Evolutionary conservation across 495 filamentous ascomycete species (phyloP).

Genomic region (Massariosphaeria phaeospora): DNA sequence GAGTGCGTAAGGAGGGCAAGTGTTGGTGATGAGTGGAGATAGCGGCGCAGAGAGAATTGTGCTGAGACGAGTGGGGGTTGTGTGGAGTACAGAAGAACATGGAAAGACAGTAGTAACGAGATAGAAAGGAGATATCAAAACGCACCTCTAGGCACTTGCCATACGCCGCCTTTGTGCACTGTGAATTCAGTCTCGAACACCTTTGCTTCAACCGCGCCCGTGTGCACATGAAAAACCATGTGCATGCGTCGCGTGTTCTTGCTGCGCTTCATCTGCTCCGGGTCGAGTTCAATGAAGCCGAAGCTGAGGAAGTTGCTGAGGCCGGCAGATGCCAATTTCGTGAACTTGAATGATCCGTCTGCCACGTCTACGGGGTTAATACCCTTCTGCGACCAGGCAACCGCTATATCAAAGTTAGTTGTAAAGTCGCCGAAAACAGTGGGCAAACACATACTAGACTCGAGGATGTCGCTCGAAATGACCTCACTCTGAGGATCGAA

Average conservation of each 20-base stretch:
- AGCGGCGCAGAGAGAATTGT: background rate
- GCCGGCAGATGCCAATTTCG: conserved; percentile 65
- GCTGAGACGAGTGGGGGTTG: background rate
- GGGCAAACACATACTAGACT: conserved; percentile 47
- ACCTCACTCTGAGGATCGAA: conserved; percentile 52
- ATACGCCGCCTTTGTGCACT: conserved; percentile 80
- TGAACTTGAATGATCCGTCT: conserved; percentile 72
- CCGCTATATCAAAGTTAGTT: conserved; percentile 17
- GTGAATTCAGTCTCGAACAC: conserved; percentile 79
- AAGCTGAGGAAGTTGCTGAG: conserved; percentile 72
- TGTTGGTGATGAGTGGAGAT: background rate
- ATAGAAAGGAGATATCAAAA: conserved; percentile 8
- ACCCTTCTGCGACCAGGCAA: conserved; percentile 67
- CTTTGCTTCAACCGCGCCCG: conserved; percentile 68
- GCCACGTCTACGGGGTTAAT: conserved; percentile 65
- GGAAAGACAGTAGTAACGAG: background rate
- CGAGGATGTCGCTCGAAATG: conserved; percentile 49
- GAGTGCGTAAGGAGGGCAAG: background rate
- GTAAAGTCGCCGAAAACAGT: background rate
- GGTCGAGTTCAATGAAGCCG: conserved; percentile 82
- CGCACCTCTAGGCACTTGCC: conserved; percentile 90
- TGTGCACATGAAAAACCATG: conserved; percentile 86
- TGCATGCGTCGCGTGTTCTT: conserved; percentile 94
- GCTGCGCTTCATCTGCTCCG: conserved; percentile 70
- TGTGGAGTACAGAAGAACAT: background rate